Conservation (phyloP, 164 flowering plant species). For the Macadamia integrifolia region DNA sequence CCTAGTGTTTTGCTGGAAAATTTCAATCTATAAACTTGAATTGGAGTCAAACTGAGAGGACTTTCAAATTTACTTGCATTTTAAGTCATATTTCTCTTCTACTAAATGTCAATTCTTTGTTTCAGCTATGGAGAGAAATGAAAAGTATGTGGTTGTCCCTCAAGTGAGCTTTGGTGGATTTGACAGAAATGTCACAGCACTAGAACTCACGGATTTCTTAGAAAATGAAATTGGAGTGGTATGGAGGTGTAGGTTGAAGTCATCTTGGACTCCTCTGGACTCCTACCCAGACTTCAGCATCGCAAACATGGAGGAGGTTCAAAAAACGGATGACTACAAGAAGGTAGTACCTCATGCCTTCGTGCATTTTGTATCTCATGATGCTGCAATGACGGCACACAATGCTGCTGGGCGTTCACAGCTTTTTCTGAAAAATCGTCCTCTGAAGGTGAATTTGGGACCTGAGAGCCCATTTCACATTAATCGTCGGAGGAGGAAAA, state of each 20-base stretch:
- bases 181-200: constrained; percentile 36
- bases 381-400: constrained; percentile 33
- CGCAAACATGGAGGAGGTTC: constrained; percentile 10
- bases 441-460: constrained; percentile 61
- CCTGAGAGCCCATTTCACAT: constrained; percentile 50
- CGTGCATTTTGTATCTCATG: constrained; percentile 69
- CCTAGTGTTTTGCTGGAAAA: too few relatives aligned
- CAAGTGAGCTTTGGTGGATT: constrained; percentile 80
- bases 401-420: constrained; percentile 43
- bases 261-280: constrained; percentile 76
- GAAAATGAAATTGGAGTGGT: constrained; percentile 55
- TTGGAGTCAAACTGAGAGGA: constrained; percentile 4
- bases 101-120: too few relatives aligned
- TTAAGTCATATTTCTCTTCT: too few relatives aligned
- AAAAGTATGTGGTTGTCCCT: constrained; percentile 30
- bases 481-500: constrained; percentile 52
- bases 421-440: constrained; percentile 33
- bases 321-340: constrained; percentile 31
- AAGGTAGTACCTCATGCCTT: constrained; percentile 89
- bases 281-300: constrained; percentile 56
- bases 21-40: too few relatives aligned
- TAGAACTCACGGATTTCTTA: constrained; percentile 40
- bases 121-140: constrained; percentile 13
- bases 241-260: constrained; percentile 75
- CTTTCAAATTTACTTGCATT: too few relatives aligned